A percentile compares a stretch with the other conserved stretches of the same genome.
Conservation (phyloP, 148 eudicot genomes). For the Cornus suecica region DNA sequence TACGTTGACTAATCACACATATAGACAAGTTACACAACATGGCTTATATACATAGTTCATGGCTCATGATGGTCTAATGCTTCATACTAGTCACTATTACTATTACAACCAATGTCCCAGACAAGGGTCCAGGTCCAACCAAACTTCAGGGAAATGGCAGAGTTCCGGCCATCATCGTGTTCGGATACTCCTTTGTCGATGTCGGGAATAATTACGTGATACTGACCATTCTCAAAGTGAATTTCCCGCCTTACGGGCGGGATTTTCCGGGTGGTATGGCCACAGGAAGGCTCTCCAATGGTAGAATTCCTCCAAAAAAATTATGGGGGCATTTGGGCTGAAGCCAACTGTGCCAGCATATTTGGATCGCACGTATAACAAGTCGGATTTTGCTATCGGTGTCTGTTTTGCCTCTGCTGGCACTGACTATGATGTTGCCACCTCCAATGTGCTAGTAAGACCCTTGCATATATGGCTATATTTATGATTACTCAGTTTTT, state of each 20-base stretch:
- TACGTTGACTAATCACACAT: too few species aligned
- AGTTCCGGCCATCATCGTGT: constrained; percentile 76
- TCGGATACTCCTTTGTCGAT: constrained; percentile 90
- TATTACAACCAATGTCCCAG: too few species aligned
- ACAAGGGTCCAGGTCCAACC: too few species aligned
- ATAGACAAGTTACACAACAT: too few species aligned
- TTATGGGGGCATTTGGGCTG: too few species aligned
- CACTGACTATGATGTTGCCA: constrained; percentile 79
- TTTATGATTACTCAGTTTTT: too few species aligned
- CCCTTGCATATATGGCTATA: too few species aligned
- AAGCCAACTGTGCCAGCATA: too few species aligned
- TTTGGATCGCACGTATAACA: too few species aligned
- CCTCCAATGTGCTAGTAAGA: constrained; percentile 81
- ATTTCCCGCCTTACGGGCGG: constrained; percentile 75
- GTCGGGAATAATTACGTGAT: constrained; percentile 82
- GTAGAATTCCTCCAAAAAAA: constrained; percentile 75
- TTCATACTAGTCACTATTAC: background rate
- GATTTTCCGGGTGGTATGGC: constrained; percentile 64
- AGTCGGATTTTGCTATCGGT: constrained; percentile 69
- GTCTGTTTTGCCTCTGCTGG: constrained; percentile 96
- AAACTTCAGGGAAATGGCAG: too few species aligned
- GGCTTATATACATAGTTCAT: background rate
- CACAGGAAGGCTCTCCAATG: constrained; percentile 83
- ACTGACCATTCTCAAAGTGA: constrained; percentile 56
- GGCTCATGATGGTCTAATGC: constrained; percentile 3